Base-by-base conservation (phyloP, 2,329 filamentous ascomycete genomes). In the Stemphylium beticola region DNA sequence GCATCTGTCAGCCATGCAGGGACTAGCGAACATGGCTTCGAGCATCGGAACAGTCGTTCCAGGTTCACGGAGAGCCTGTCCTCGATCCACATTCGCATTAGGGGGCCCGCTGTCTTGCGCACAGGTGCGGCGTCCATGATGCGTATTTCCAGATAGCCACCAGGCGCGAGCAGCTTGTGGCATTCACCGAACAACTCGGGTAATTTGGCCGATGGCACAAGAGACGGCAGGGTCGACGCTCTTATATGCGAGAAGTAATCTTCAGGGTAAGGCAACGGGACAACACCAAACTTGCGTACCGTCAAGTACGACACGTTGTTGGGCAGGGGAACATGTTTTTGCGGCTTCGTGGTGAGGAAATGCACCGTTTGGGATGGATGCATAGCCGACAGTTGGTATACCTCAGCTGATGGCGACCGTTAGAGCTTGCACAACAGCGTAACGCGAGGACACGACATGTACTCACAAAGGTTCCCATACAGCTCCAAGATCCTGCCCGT, bases 121-220 rank as follows among this genome's bases (percentile, higher is more conserved):
- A 82, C 76, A 0, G 88, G 88, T 7, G 83, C 75, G 0, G 87
- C 85, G 53, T 90, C 85, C 58, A 90, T 83, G 15, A 90, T 74
- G 0, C 82, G 82, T 14, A 90, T 72, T 54, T 87, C 81, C 11
- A 90, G 70, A 17, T 78, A 76, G 1, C 87, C 86, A 0, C 81
- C 80, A 0, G 81, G 78, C 3, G 79, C 76, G 2, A 90, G 78
- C 29, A 82, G 81, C 20, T 81, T 81, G 65, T 84, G 77, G 59
- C 87, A 82, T 56, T 83, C 83, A 48, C 77, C 77, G 14, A 90
- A 78, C 1, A 88, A 72, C 2, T 74, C 70, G 0, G 84, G 83
- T 0, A 90, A 80, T 11, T 86, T 83, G 0, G 81, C 75, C 0
- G 83, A 83, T 0, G 84, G 76, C 29, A 87, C 80, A 1, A 85